Base-by-base conservation (phyloP, 257 asterid genomes). In the Nicotiana tomentosiformis region DNA sequence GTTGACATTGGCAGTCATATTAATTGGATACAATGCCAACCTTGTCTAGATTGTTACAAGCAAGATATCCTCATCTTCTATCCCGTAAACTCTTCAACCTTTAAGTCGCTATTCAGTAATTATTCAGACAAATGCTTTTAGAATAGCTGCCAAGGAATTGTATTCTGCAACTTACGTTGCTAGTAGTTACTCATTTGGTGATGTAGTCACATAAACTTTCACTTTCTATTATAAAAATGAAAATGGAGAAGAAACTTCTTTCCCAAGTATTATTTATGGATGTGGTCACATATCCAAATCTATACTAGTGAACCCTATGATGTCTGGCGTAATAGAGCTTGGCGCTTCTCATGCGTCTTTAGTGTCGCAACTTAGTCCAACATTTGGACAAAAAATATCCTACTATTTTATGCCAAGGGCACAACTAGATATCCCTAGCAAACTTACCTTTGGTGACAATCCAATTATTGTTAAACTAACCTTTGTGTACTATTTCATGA, bases 251-350 rank as follows among this genome's bases (percentile, higher is more conserved):
- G 4, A 64, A 64, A 5, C 12, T 4, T 64, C 10, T 11, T 64
- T 29, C 26, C 35, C 37, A 0, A 1, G 7, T 2, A 26, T 5
- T 64, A 7, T 2, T 5, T 64, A 26, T 29, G 69, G 69, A 64
- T 64, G 69, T 64, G 33, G 10, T 64, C 4, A 64, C 3, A 26
- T 10, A 26, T 29, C 33, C 1, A 29, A 26, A 64, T 1, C 14
- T 23, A 2, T 5, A 0, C 15, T 12, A 0, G 17, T 10, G 43
- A 0, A 0, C 37, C 18, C 32, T 26, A 0, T 1, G 0, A 26
- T 26, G 29, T 10, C 32, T 0, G 18, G 16, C 68, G 4, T 64
- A 0, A 2, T 64, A 1, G 37, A n/a, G 3, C 10, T 26, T 11
- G 2, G 0, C 3, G 2, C 2, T 26, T 26, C 4, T 64, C n/a